Base-by-base conservation (phyloP, 495 filamentous ascomycete species). In the Penicillium canariense region DNA sequence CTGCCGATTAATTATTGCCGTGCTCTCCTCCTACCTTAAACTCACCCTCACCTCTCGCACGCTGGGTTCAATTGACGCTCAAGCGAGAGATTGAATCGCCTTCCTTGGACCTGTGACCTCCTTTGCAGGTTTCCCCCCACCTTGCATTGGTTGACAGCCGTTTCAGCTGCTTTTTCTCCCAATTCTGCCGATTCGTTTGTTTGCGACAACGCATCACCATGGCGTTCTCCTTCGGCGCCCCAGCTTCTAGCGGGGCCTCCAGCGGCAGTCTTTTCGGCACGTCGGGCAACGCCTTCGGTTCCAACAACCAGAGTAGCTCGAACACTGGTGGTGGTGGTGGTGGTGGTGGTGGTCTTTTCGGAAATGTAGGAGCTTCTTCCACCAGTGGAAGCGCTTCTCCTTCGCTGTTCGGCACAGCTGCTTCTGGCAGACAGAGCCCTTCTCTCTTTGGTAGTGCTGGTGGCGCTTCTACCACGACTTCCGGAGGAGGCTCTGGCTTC, bases 321-420 rank as follows among this genome's bases (percentile, higher is more conserved):
- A 66, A 62, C 50, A 50, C 66, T 25, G 61, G 60, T n/a, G n/a
- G n/a, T n/a, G n/a, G n/a, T n/a, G n/a, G n/a, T n/a, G n/a, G 22
- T 59, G 53, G 67, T 31, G 65, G 67, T 50, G 61, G 64, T 48
- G 62, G 65, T 39, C 56, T 78, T 30, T 78, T 78, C 63, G 75
- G 75, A 48, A 78, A 76, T 64, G 66, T 70, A 63, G 74, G 71
- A 66, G 72, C 68, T 61, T 56, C 69, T 43, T 61, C 73, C 30
- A 60, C 59, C 20, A 54, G 59, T 53, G 68, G 69, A 27, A 62
- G 42, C 52, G 56, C 71, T 28, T 48, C 68, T 17, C 59, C 74
- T 36, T 68, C 72, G 38, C 39, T 65, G 3, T 75, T 75, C 65
- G 75, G 72, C 52, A 46, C 61, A 18, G 50, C 49, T 17, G 39